phyloP scores from a whole-genome alignment of 179 eudicot genomes.

The Amaranthus tricolor region DNA sequence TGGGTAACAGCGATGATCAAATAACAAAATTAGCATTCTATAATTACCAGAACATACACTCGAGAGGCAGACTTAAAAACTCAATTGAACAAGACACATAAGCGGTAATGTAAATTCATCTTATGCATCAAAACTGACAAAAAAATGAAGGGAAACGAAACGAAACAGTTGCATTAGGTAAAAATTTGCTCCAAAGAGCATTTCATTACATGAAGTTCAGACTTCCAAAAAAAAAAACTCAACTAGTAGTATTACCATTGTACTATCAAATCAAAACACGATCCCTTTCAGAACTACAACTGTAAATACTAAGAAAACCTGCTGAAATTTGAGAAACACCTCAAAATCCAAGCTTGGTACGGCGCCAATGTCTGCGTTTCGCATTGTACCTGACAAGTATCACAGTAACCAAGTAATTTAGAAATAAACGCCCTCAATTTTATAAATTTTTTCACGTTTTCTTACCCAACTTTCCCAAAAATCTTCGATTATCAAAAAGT shows the following conservation, averaged over 20 bases:
- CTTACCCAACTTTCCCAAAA: too few relatives aligned
- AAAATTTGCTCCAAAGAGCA: not conserved
- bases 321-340: constrained; percentile 11
- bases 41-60: too few relatives aligned
- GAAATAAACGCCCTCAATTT: not conserved
- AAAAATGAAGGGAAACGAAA: not conserved
- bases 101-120: not conserved
- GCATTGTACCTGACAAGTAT: constrained; percentile 37
- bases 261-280: not conserved
- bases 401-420: not conserved
- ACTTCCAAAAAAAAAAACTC: not conserved
- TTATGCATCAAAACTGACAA: not conserved
- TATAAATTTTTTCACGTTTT: not conserved
- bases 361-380: constrained; percentile 47
- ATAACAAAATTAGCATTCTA: too few relatives aligned
- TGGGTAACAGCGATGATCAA: too few relatives aligned
- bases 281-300: constrained; percentile 6
- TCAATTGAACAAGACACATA: too few relatives aligned
- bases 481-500: too few relatives aligned
- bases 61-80: too few relatives aligned
- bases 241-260: constrained; percentile 1
- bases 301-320: not conserved
- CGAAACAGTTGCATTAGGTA: not conserved
- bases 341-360: constrained; percentile 41
- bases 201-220: constrained; percentile 6